These are phyloP conservation scores for Hamigera avellanea DNA, from an alignment of 495 filamentous ascomycete genomes.

Conservation along the genomic window DNA sequence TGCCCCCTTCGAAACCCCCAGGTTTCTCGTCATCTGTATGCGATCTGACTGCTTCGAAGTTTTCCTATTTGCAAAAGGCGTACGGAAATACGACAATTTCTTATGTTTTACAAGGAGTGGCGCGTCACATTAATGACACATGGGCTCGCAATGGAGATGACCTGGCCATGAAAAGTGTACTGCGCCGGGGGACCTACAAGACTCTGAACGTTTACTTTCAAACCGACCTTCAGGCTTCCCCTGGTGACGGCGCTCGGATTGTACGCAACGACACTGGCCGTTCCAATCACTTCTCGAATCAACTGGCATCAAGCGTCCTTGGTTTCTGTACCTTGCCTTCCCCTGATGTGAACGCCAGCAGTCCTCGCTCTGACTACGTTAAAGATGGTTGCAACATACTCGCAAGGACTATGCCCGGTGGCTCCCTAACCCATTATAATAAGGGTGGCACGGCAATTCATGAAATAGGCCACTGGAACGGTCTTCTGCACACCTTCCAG, in stretches of 20 bases:
- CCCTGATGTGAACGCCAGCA: conserved; percentile 22
- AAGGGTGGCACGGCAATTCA: conserved; percentile 40
- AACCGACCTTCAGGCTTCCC: conserved; percentile 27
- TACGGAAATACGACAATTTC: conserved; percentile 32
- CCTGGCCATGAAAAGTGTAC: conserved; percentile 47
- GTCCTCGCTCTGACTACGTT: conserved; percentile 24
- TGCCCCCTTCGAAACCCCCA: too few relatives aligned
- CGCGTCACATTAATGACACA: conserved; percentile 60
- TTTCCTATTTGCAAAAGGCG: conserved; percentile 29
- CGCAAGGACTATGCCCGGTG: conserved; percentile 39
- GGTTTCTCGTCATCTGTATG: too few relatives aligned
- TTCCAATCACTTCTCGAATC: conserved; percentile 1
- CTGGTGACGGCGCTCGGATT: conserved; percentile 10
- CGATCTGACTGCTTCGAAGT: conserved; percentile 9
- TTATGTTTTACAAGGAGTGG: conserved; percentile 53
- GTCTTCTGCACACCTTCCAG: conserved; percentile 45
- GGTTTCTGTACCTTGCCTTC: conserved; percentile 40
- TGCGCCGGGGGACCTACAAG: conserved; percentile 41
- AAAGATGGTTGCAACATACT: conserved; percentile 43
- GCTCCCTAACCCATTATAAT: conserved; percentile 30
- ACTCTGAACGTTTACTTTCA: conserved; percentile 44
- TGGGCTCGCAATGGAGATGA: conserved; percentile 56
- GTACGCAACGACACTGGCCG: conserved; percentile 3
- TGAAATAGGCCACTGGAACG: conserved; percentile 51
- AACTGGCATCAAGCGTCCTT: conserved; percentile 24